Percentiles rank a stretch among this genome's conserved stretches.
Evolutionary conservation across 2,329 filamentous ascomycete genomes (phyloP).

Genomic region (Botrytis porri): DNA sequence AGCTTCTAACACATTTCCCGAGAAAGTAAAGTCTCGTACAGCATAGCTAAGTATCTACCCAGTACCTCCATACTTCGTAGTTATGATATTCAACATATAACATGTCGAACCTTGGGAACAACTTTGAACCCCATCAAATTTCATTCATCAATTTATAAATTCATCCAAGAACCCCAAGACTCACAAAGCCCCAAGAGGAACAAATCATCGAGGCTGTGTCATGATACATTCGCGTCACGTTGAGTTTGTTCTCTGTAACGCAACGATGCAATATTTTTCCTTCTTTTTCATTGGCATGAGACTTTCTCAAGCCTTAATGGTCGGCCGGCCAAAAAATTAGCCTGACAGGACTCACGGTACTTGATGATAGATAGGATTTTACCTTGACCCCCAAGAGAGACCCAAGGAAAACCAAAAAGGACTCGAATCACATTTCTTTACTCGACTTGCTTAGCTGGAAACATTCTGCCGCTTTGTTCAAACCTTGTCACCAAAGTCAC

Average conservation of each 20-base stretch:
- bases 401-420: neutral
- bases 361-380: conserved; percentile 9
- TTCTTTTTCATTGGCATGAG: conserved; percentile 16
- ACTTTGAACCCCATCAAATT: neutral
- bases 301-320: conserved; percentile 10
- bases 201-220: conserved; percentile 21
- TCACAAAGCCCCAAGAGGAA: neutral
- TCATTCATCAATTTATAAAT: neutral
- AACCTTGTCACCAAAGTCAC: neutral
- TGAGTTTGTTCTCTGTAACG: conserved; percentile 16
- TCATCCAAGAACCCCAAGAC: neutral
- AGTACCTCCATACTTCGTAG: neutral
- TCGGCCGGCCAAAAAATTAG: conserved; percentile 3
- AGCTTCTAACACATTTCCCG: neutral
- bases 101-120: neutral
- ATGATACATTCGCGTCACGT: conserved; percentile 20
- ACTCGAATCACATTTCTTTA: neutral
- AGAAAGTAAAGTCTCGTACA: neutral
- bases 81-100: neutral
- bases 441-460: neutral
- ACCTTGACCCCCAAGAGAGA: neutral
- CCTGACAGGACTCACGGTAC: conserved; percentile 18
- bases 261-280: neutral
- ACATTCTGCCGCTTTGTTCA: conserved; percentile 3
- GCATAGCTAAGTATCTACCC: neutral